phyloP scores from a whole-genome alignment of 2,329 filamentous ascomycete species.

The Diaporthe australafricana region DNA sequence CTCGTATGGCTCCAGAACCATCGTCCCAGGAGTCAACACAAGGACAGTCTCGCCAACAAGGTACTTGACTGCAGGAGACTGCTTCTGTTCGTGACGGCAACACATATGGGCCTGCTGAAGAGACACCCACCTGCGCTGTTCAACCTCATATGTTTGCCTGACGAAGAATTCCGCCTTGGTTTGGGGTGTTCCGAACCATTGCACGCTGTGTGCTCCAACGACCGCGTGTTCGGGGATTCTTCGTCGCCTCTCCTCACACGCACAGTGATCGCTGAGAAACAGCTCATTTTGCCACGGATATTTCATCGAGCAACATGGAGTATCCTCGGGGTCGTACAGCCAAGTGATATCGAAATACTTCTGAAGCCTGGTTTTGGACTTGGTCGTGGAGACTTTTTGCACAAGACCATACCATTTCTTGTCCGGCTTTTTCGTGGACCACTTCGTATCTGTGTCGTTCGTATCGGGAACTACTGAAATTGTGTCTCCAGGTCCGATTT shows the following conservation, averaged over 20 bases:
- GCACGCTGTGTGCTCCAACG: conserved; percentile 66
- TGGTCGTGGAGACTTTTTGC: conserved; percentile 60
- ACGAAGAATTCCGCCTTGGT: conserved; percentile 71
- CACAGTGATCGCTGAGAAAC: conserved; percentile 82
- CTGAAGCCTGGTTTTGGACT: conserved; percentile 43
- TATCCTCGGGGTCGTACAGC: conserved; percentile 79
- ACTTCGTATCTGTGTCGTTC: conserved; percentile 61
- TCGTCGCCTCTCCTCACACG: conserved; percentile 63
- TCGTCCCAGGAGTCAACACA: conserved; percentile 46
- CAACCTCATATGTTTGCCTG: conserved; percentile 74
- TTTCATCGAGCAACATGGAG: conserved; percentile 73
- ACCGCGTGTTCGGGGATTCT: conserved; percentile 67
- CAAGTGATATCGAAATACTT: conserved; percentile 74
- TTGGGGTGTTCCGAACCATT: conserved; percentile 64
- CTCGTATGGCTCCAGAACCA: conserved; percentile 70
- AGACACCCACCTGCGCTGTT: conserved; percentile 71
- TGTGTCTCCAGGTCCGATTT: conserved; percentile 59
- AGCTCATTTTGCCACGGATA: conserved; percentile 81
- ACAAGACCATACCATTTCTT: conserved; percentile 79
- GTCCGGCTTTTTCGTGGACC: conserved; percentile 63
- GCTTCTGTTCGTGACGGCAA: conserved; percentile 57
- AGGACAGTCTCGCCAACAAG: conserved; percentile 71
- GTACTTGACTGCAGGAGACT: conserved; percentile 47
- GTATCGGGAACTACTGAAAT: conserved; percentile 60
- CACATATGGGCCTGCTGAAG: conserved; percentile 65